Conservation (phyloP, 306 rosid species). For the Quercus ilex region DNA sequence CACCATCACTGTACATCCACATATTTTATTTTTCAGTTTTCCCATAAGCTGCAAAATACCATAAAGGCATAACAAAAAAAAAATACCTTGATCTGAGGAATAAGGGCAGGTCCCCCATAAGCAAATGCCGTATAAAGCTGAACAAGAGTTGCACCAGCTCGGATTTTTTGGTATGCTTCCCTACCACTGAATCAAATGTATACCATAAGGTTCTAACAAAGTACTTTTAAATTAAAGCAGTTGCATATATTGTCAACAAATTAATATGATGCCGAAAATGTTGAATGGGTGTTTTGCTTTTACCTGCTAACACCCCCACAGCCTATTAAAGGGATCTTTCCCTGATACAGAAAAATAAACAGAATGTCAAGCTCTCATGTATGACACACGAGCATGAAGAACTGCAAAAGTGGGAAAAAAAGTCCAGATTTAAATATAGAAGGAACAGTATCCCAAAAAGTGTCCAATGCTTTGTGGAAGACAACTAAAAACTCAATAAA, state of each 20-base stretch:
- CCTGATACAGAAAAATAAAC: slow-evolving; percentile 49
- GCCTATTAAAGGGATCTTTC: slow-evolving; percentile 84
- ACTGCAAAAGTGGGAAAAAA: background rate
- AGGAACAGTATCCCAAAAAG: background rate
- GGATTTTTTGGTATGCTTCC: slow-evolving; percentile 85
- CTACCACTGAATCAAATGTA: slow-evolving; percentile 61
- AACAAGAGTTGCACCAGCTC: slow-evolving; percentile 93
- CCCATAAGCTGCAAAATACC: background rate
- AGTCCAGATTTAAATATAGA: background rate
- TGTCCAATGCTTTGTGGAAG: background rate
- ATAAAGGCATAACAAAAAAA: slow-evolving; percentile 9
- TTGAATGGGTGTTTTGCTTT: slow-evolving; percentile 10
- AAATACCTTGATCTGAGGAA: slow-evolving; percentile 91
- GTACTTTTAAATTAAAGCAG: background rate
- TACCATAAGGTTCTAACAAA: slow-evolving; percentile 15
- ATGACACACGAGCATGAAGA: background rate
- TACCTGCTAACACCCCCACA: slow-evolving; percentile 91
- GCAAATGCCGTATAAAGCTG: slow-evolving; percentile 95
- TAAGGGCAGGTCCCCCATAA: slow-evolving; percentile 93
- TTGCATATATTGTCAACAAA: background rate
- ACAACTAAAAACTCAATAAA: background rate
- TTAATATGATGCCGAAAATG: background rate
- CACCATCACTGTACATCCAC: slow-evolving; percentile 16
- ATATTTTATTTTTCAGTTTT: background rate
- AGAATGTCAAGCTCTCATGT: slow-evolving; percentile 13